Evolutionary conservation across 345 rosid genomes (phyloP).

Genomic region (Gossypium arboreum): DNA sequence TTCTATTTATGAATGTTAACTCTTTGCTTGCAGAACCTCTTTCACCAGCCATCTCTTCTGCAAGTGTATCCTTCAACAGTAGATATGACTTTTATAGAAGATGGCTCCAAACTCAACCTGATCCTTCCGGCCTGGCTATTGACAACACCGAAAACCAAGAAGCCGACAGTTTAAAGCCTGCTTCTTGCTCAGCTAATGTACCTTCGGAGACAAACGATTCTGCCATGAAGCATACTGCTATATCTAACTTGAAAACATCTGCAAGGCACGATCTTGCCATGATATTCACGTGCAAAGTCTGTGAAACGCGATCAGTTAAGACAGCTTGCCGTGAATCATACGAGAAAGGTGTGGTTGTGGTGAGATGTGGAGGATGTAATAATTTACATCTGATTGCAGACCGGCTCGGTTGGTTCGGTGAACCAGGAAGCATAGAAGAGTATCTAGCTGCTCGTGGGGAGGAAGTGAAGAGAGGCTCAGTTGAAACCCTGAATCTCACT

Average conservation of each 20-base stretch:
- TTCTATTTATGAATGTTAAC: not conserved
- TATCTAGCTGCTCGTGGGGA: conserved; percentile 79
- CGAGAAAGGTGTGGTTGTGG: conserved; percentile 88
- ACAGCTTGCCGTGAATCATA: conserved; percentile 66
- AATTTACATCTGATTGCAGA: conserved; percentile 87
- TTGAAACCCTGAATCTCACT: conserved; percentile 65
- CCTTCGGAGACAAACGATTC: conserved; percentile 25
- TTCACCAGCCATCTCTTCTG: not conserved
- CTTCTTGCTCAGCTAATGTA: conserved; percentile 20
- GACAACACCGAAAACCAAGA: conserved; percentile 23
- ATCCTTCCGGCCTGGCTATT: conserved; percentile 21
- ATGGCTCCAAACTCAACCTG: conserved; percentile 38
- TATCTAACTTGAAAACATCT: conserved; percentile 56
- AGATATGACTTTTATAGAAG: conserved; percentile 21
- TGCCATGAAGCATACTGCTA: conserved; percentile 30
- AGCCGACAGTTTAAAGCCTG: conserved; percentile 20
- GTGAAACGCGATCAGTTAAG: conserved; percentile 83
- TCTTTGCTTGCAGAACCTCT: not conserved
- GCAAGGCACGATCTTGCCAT: conserved; percentile 82
- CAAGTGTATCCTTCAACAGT: not conserved
- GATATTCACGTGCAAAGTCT: conserved; percentile 83
- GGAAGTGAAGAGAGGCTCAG: conserved; percentile 69
- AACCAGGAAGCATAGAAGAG: conserved; percentile 80
- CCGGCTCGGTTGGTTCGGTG: conserved; percentile 84
- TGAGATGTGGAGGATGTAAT: conserved; percentile 72